Evolutionary conservation across 192 early-diverging fungal species (phyloP).

Genomic region (Chytriomyces hyalinus): DNA sequence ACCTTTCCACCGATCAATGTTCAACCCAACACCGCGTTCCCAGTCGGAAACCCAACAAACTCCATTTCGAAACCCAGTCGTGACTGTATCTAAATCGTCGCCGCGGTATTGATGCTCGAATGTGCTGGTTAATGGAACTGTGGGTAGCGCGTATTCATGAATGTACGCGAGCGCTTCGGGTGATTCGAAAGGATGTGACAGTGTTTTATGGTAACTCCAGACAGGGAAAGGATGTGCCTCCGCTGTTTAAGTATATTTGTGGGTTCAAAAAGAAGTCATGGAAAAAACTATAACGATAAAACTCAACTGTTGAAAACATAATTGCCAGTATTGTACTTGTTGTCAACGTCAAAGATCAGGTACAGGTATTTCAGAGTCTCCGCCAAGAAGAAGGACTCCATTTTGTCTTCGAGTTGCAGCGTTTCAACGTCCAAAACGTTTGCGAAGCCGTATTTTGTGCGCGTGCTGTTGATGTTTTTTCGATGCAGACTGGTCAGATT

Average conservation of each 20-base stretch:
- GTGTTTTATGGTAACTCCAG: conserved; percentile 15
- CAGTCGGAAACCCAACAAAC: conserved; percentile 35
- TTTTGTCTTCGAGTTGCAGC: conserved; percentile 34
- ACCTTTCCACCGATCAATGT: conserved; percentile 22
- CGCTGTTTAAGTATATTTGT: conserved; percentile 9
- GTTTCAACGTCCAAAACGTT: conserved; percentile 34
- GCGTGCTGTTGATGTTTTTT: conserved; percentile 7
- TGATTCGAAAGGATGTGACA: conserved; percentile 14
- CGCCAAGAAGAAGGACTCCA: conserved; percentile 45
- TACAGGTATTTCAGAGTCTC: conserved; percentile 41
- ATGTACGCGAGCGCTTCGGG: neutral
- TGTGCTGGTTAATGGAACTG: neutral
- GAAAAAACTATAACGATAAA: neutral
- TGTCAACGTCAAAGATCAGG: conserved; percentile 28
- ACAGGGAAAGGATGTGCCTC: conserved; percentile 42
- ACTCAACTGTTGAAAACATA: conserved; percentile 37
- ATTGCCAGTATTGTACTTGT: conserved; percentile 27
- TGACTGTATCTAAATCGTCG: conserved; percentile 23
- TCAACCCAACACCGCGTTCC: neutral
- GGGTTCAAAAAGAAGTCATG: neutral
- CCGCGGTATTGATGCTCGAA: conserved; percentile 10
- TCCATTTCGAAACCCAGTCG: conserved; percentile 18
- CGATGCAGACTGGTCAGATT: neutral
- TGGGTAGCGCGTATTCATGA: neutral
- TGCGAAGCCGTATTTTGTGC: conserved; percentile 40